A percentile compares a stretch with the other conserved stretches of the same genome.
phyloP scores from a whole-genome alignment of 1,139 yeast genomes.

The Arxiozyma slooffiae region DNA sequence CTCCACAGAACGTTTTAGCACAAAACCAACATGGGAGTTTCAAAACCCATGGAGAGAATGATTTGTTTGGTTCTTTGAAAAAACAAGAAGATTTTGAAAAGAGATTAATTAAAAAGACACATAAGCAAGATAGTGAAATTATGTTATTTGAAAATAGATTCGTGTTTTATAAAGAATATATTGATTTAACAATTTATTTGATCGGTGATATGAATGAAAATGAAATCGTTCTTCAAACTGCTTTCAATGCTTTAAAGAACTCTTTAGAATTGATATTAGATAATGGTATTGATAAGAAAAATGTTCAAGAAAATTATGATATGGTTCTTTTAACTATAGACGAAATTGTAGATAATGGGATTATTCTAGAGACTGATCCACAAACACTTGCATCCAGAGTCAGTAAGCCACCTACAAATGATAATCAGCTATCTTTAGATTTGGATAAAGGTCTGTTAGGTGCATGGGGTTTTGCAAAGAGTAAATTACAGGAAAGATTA shows the following conservation, averaged over 20 bases:
- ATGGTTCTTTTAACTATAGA: conserved; percentile 78
- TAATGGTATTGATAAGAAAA: conserved; percentile 67
- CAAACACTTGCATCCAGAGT: conserved; percentile 82
- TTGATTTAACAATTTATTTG: conserved; percentile 64
- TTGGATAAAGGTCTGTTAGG: conserved; percentile 80
- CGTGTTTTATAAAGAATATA: conserved; percentile 70
- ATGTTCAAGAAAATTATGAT: conserved; percentile 77
- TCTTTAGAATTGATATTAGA: conserved; percentile 69
- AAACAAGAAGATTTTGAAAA: conserved; percentile 73
- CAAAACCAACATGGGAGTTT: not conserved
- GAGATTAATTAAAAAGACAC: conserved; percentile 60
- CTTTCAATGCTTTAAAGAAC: conserved; percentile 68
- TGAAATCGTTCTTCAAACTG: conserved; percentile 72
- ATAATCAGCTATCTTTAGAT: conserved; percentile 60
- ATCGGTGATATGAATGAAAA: conserved; percentile 75
- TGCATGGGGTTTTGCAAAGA: conserved; percentile 84
- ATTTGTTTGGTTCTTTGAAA: conserved; percentile 36
- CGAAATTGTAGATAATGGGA: conserved; percentile 86
- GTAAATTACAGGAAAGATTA: conserved; percentile 74
- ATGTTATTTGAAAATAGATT: conserved; percentile 68
- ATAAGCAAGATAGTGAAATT: conserved; percentile 72
- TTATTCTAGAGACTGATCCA: conserved; percentile 83
- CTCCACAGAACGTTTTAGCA: conserved; percentile 33
- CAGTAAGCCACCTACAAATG: conserved; percentile 67
- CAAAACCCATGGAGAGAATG: conserved; percentile 29